Evolutionary conservation across 2,329 filamentous ascomycete species (phyloP), one percentile per base, ranked within the genome.

Genomic region (Trichophyton equinum): DNA sequence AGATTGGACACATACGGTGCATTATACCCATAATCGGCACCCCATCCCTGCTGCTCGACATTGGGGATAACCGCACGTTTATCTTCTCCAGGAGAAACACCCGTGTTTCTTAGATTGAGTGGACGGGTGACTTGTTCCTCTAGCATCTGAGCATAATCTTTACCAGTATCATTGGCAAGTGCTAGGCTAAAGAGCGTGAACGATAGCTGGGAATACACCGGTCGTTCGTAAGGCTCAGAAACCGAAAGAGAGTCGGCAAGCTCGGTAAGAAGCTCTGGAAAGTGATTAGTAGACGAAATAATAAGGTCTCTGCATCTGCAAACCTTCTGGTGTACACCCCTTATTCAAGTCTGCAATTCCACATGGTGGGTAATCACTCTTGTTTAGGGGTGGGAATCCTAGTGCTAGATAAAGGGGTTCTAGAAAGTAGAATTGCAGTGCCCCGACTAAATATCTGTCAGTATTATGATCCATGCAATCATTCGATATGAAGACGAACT

Each of bases 181-280:
- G 71, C 73, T 56, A 75, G 67, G 3, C 68, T 67, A 30, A 76
- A 68, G 5, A 78, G 56, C 13, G 68, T 69, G 61, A 75, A 78
- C 0, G 73, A 74, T 15, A 76, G 64, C 59, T 74, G 77, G 3
- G 76, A 78, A 62, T 78, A 78, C 0, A 72, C 68, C 0, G 76
- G 74, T 2, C 69, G 68, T 2, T 72, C 67, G 59, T 70, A 68
- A 2, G 69, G 67, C 1, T 69, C 47, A 1, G 68, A 66, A 18
- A 74, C 67, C 0, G 71, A 73, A 38, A 72, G 67, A 9, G 66
- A 65, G 1, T 61, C 62, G 18, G 62, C 66, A 65, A 77, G 69
- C 3, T 70, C 72, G 0, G 67, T 8, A 0, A 77, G 55, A 0
- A 74, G 63, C 22, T 73, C 74, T 76, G 25, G 2, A 33, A n/a